Conservation (phyloP, 2,329 filamentous ascomycete species). For the Capronia coronata region DNA sequence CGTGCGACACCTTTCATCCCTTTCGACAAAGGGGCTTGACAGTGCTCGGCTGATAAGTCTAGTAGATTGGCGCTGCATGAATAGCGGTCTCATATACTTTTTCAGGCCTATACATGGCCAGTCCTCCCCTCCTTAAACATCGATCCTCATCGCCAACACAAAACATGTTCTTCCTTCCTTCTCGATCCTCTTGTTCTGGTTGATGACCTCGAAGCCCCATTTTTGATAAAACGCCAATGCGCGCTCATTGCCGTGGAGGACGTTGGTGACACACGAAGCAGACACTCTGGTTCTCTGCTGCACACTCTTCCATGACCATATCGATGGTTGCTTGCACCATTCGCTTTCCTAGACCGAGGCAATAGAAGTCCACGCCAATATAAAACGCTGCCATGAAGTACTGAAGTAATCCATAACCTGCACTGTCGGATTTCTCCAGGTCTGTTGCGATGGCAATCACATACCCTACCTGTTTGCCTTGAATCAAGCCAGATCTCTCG, state of each 20-base stretch:
- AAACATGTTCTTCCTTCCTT: constrained; percentile 17
- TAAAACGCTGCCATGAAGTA: constrained; percentile 19
- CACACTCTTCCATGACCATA: constrained; percentile 3
- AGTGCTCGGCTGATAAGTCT: neutral
- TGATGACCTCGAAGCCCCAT: constrained; percentile 18
- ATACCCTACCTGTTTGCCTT: constrained; percentile 32
- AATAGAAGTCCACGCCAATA: constrained; percentile 14
- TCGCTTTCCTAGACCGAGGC: constrained; percentile 17
- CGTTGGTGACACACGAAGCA: constrained; percentile 10
- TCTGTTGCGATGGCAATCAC: constrained; percentile 30
- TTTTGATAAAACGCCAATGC: constrained; percentile 21
- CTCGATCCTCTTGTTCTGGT: constrained; percentile 12
- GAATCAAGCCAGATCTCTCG: neutral
- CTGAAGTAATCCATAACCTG: constrained; percentile 1
- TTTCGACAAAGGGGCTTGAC: neutral
- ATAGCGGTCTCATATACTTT: too few species aligned
- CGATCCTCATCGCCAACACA: constrained; percentile 7
- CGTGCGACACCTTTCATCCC: neutral
- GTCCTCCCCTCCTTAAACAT: constrained; percentile 3
- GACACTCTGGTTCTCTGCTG: neutral
- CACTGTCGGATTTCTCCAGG: neutral
- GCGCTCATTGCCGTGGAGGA: constrained; percentile 19
- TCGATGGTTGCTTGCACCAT: constrained; percentile 19
- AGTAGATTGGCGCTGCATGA: too few species aligned
- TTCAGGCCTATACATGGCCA: too few species aligned